phyloP scores from a whole-genome alignment of 352 stramenopile species.

The Phytophthora fragariae region DNA sequence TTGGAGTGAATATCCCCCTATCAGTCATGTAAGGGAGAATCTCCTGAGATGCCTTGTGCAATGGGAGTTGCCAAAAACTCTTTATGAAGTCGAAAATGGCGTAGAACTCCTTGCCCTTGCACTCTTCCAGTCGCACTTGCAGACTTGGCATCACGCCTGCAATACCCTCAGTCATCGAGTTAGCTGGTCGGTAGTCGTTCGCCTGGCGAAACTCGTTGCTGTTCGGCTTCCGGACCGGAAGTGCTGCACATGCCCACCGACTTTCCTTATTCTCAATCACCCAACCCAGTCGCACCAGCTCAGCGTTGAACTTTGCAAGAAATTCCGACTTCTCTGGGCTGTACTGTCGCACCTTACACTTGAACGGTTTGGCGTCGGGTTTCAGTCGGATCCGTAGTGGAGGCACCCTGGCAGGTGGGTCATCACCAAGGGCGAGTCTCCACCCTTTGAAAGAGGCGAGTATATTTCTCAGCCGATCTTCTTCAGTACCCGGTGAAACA shows the following conservation, averaged over 20 bases:
- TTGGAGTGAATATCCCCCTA: conserved; percentile 25
- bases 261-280: conserved; percentile 13
- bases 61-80: conserved; percentile 34
- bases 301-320: conserved; percentile 1
- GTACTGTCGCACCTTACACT: conserved; percentile 13
- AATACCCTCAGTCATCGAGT: not conserved
- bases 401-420: not conserved
- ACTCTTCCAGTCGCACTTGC: not conserved
- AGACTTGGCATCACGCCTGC: conserved; percentile 7
- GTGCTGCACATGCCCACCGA: conserved; percentile 1
- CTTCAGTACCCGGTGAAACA: not conserved
- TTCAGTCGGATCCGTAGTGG: conserved; percentile 13
- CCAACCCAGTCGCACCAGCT: conserved; percentile 3
- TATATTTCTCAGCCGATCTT: not conserved
- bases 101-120: conserved; percentile 8
- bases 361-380: not conserved
- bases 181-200: not conserved
- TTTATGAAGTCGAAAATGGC: conserved; percentile 32
- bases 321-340: conserved; percentile 14
- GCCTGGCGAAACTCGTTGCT: conserved; percentile 8
- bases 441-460: not conserved
- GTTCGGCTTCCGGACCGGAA: conserved; percentile 1
- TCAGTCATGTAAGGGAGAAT: conserved; percentile 36
- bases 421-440: not conserved
- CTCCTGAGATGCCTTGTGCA: conserved; percentile 24